Base-by-base conservation (phyloP, 75 land plant species). In the Cunninghamia lanceolata region DNA sequence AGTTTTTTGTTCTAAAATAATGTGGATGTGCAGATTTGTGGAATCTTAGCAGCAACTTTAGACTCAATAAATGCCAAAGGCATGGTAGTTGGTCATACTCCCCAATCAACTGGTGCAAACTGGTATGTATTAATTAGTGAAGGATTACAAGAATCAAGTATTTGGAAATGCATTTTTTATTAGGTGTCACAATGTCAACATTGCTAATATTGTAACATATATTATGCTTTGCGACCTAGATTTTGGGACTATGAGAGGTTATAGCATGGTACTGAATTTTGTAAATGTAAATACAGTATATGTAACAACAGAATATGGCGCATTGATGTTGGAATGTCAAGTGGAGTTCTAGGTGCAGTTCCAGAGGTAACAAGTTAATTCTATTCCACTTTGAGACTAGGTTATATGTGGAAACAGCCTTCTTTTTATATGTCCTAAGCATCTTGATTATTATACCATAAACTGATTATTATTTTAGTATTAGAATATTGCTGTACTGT, bases 301-400 rank as follows among this genome's bases (percentile, higher is more conserved):
- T 98, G 93, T 88, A 84, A 94, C 83, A 86, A 90, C 54, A 92
- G 90, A 73, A 89, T 98, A 84, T 98, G 99, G 99, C 89, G 99
- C 25, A 91, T 98, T 86, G 98, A 97, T 89, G 98, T 98, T 45
- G 99, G 99, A 35, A 98, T 98, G 99, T 98, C 99, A 34, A 95
- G 97, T 83, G 99, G 99, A 66, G 96, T 96, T 63, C 91, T 94
- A 82, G 88, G 92, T 87, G 95, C 98, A 70, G 90, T 88, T 59
- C 99, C 99, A 80, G 96, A 98, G 97, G 99, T 98, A 90, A 56
- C 77, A 25, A 30, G 5, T 40, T 32, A 17, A 40, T 63, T 63
- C 50, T 73, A 54, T 59, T 89, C 16, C 75, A 25, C 34, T 47
- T 87, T 78, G 71, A 78, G 36, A 77, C 17, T 45, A 50, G 30